Evolutionary conservation across 148 eudicot species (phyloP), one percentile per base, ranked within the genome.

Genomic region (Amaranthus palmeri): DNA sequence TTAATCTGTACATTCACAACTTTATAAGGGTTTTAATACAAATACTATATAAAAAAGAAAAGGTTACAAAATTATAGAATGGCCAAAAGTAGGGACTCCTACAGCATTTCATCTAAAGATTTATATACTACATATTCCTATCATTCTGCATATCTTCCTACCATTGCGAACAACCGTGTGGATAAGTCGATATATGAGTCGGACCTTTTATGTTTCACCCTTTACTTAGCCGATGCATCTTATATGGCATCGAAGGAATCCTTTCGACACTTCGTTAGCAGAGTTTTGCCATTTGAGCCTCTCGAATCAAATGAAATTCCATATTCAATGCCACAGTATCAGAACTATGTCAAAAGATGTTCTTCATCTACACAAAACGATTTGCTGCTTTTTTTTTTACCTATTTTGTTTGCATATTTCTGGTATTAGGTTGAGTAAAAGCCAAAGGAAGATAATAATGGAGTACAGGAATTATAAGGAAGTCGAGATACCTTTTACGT

Each of bases 401-500:
- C 85, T 83, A 75, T 77, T 63, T 74, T 44, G 60, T 72, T 48
- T 45, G 43, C 13, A 49, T 59, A 8, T 43, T 41, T 48, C 17
- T 45, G 49, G 9, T 13, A 62, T 77, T 54, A 72, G 59, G 57
- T 11, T 52, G 12, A 18, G 18, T 48, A 10, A 43, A 70, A 58
- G 41, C 7, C 46, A 46, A 49, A 10, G n/a, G 64, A 36, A 54
- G 45, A 7, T 13, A 8, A 42, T n/a, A 42, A 15, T 7, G 15
- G 18, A 5, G 53, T 49, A 46, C 40, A 65, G 54, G 44, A 18
- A 8, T 47, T 15, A 7, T 54, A 14, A 57, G 41, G 4, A 4
- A 41, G 10, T 55, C 15, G 10, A 44, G 11, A 18, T 85, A 90
- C 98, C 87, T 93, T 84, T 93, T 93, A 79, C 98, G 93, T 73